These are phyloP conservation scores for Biscogniauxia mediterranea DNA, from an alignment of 2,329 filamentous ascomycete genomes.

Conservation along the genomic window DNA sequence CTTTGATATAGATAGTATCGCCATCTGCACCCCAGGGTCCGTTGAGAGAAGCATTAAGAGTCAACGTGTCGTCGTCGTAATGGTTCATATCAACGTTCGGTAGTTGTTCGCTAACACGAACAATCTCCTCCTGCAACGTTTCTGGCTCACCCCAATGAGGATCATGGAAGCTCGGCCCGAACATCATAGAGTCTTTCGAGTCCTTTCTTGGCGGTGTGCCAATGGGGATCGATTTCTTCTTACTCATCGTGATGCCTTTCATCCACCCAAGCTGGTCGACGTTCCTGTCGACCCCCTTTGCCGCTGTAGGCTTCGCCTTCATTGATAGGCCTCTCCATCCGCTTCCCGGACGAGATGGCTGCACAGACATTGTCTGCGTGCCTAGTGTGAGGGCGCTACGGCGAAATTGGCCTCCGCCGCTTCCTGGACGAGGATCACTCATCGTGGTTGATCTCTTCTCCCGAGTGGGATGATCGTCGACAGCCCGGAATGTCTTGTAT, in stretches of 20 bases:
- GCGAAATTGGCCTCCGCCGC: slow-evolving; percentile 40
- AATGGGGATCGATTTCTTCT: slow-evolving; percentile 44
- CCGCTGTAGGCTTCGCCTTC: slow-evolving; percentile 50
- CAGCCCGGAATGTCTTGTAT: slow-evolving; percentile 81
- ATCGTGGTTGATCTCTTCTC: slow-evolving; percentile 62
- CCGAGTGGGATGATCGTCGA: slow-evolving; percentile 56
- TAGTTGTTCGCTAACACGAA: slow-evolving; percentile 60
- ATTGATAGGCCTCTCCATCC: slow-evolving; percentile 56
- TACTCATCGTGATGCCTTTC: slow-evolving; percentile 65
- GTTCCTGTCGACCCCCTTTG: slow-evolving; percentile 44
- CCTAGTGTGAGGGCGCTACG: slow-evolving; percentile 45
- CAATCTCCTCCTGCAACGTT: slow-evolving; percentile 62
- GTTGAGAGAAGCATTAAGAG: slow-evolving; percentile 59
- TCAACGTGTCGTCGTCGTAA: slow-evolving; percentile 61
- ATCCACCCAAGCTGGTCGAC: slow-evolving; percentile 66
- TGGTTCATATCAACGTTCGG: slow-evolving; percentile 65
- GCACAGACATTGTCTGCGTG: slow-evolving; percentile 44
- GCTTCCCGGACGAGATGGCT: slow-evolving; percentile 33
- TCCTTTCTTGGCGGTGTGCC: slow-evolving; percentile 48
- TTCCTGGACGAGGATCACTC: slow-evolving; percentile 55
- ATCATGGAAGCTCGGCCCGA: slow-evolving; percentile 51
- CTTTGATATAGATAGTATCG: slow-evolving; percentile 60
- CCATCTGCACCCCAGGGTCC: slow-evolving; percentile 61
- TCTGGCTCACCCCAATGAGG: slow-evolving; percentile 61
- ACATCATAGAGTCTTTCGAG: slow-evolving; percentile 52